Base-by-base conservation (phyloP, 176 grass and related monocot genomes). In the Themeda triandra region DNA sequence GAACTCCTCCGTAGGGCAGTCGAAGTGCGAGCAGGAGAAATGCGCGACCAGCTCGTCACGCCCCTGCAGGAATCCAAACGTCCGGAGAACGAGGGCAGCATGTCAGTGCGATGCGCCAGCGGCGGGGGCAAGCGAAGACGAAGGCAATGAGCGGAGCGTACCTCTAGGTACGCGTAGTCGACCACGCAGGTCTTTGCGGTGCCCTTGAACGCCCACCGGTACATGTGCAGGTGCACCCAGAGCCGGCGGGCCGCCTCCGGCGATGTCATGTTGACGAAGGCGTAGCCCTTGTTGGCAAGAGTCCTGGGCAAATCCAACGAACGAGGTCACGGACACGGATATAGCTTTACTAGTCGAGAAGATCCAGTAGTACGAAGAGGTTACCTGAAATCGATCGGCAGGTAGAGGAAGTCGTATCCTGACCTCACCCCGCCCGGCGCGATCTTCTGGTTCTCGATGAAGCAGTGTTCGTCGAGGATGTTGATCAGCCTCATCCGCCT, bases 331-430 rank as follows among this genome's bases (percentile, higher is more conserved):
- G 8, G 10, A 40, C 5, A 81, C 1, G 8, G 10, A 40, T 64
- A 11, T 54, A 10, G 17, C 9, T 1, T 13, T 5, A 1, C 13
- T 64, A 19, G 11, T 17, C 15, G 7, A 21, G 5, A 12, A 2
- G 28, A 7, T 14, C 12, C 4, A 21, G 27, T 18, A 44, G 18
- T 1, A 42, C 4, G 6, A 27, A 28, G 30, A 11, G 4, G 13
- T 8, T 36, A 92, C 92, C 73, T 17, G 79, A 97, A 97, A 44
- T 97, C 92, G 0, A 97, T 73, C 0, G 92, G 88, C 21, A 97
- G 35, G 81, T 97, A 97, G 19, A 94, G 75, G 32, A 91, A 97
- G 13, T 94, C 92, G 21, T 92, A 89, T 59, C 82, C 86, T 2
- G 90, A 91, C 8, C n/a, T 69, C 17, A 69, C 30, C 0, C 48